Evolutionary conservation across 2,329 filamentous ascomycete species (phyloP), one percentile per base, ranked within the genome.

Genomic region (Arachnomyces sp.): DNA sequence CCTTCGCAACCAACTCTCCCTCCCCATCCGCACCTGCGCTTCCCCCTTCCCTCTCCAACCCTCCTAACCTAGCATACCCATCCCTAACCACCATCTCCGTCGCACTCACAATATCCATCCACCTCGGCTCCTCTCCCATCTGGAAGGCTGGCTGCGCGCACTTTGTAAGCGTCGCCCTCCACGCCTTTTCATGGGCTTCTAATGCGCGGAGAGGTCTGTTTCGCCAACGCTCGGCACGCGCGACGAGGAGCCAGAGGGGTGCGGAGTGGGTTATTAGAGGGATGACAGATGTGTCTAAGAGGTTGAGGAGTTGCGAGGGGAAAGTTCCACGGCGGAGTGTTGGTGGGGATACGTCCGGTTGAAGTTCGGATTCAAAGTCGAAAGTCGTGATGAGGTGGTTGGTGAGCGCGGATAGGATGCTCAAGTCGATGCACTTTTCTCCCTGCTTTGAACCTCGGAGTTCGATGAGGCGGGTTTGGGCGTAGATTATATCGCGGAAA

Each of bases 181-280:
- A 98, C 0, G 82, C 86, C 57, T 90, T 89, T 64, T 96, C 92
- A 20, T 89, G 78, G 1, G 85, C 86, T 4, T 88, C 83, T 1
- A 96, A 71, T 3, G 89, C 85, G 2, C 79, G 80, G 0, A 68
- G 64, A 1, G 82, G 84, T 39, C 84, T 82, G 2, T 76, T 65
- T 6, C 79, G 75, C 79, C 87, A 95, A 11, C 81, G 70, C 3
- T 85, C 78, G 12, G 93, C 68, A 4, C 79, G 77, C 0, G 81
- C 74, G 0, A 93, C 71, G 0, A 93, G 66, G 2, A 74, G 71
- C 87, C 89, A 96, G 1, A 94, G 76, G 17, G 80, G 75, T 0
- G 81, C 75, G 2, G 84, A 81, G 17, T 74, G 71, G 0, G 92
- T 98, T 56, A 96, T 93, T 3, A 96, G 72, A 0, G 92, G 90